These are phyloP conservation scores for Xylona heveae DNA, from an alignment of 495 filamentous ascomycete species.

Conservation along the genomic window DNA sequence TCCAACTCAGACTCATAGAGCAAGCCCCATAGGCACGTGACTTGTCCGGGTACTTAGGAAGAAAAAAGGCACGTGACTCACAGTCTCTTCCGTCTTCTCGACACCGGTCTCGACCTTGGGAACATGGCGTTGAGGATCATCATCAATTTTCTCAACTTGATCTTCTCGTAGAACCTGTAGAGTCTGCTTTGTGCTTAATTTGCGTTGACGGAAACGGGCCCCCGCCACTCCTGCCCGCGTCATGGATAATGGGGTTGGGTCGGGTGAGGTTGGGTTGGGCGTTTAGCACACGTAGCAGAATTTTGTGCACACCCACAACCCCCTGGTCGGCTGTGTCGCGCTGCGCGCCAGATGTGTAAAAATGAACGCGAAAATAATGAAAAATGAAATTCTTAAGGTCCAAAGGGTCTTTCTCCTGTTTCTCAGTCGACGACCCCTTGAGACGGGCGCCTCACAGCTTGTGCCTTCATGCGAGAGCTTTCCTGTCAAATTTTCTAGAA, in stretches of 20 bases:
- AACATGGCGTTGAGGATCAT: constrained; percentile 40
- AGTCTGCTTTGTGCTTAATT: constrained; percentile 69
- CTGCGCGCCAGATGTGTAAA: no score
- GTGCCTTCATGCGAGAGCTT: no score
- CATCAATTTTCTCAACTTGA: constrained; percentile 61
- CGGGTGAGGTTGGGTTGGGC: constrained; percentile 3
- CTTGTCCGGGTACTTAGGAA: not conserved
- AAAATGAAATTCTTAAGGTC: no score
- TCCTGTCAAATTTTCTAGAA: no score
- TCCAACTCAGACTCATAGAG: no score
- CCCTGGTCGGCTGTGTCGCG: no score
- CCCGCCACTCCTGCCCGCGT: constrained; percentile 4
- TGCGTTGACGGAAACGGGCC: constrained; percentile 46
- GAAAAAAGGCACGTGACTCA: constrained; percentile 35
- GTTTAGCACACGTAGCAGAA: constrained; percentile 6
- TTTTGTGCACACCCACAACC: no score
- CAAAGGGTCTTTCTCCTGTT: no score
- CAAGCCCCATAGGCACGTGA: not conserved
- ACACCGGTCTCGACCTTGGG: constrained; percentile 89
- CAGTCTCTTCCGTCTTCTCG: constrained; percentile 89
- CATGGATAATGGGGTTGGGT: no score
- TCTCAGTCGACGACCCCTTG: no score
- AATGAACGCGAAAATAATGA: no score
- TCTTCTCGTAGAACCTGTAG: constrained; percentile 73
- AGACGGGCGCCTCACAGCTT: no score